phyloP scores from a whole-genome alignment of 2,329 filamentous ascomycete species.

The Pestalotiopsis sp. region DNA sequence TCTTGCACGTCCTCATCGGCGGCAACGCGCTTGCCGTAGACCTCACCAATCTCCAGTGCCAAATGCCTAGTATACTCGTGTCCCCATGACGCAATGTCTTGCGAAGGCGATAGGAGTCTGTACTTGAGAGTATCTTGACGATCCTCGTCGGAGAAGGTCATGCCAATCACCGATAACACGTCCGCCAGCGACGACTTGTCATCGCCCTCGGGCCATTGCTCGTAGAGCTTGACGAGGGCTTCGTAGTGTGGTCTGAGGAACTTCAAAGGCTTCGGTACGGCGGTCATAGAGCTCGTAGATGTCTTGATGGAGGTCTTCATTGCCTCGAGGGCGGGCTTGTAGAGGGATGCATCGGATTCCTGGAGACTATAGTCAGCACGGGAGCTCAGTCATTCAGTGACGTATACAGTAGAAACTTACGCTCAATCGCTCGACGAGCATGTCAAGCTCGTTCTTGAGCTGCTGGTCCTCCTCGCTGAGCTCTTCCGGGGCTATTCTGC shows the following conservation, averaged over 20 bases:
- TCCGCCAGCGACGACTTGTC: constrained; percentile 92
- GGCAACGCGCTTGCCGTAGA: constrained; percentile 85
- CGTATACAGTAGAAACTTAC: constrained; percentile 47
- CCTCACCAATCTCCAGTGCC: constrained; percentile 92
- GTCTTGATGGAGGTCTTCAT: constrained; percentile 99
- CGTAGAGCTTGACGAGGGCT: constrained; percentile 83
- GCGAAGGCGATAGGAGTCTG: constrained; percentile 83
- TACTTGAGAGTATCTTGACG: constrained; percentile 96
- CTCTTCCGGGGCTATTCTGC: constrained; percentile 67
- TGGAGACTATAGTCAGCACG: constrained; percentile 40
- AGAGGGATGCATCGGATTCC: constrained; percentile 86
- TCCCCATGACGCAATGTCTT: constrained; percentile 95
- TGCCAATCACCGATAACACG: constrained; percentile 94
- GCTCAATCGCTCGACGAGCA: constrained; percentile 94
- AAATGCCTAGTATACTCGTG: constrained; percentile 98
- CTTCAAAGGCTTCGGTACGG: constrained; percentile 96
- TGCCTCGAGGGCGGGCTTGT: constrained; percentile 89
- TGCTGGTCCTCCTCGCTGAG: constrained; percentile 98
- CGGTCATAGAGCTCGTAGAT: constrained; percentile 98
- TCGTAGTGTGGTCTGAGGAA: constrained; percentile 97
- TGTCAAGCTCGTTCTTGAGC: constrained; percentile 95
- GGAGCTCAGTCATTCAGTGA: neutral
- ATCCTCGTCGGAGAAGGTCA: constrained; percentile 98
- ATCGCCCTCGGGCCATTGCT: constrained; percentile 81
- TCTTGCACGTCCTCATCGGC: constrained; percentile 85